Conservation (phyloP, 805 yeast species). For the Maudiozyma barnettii region DNA sequence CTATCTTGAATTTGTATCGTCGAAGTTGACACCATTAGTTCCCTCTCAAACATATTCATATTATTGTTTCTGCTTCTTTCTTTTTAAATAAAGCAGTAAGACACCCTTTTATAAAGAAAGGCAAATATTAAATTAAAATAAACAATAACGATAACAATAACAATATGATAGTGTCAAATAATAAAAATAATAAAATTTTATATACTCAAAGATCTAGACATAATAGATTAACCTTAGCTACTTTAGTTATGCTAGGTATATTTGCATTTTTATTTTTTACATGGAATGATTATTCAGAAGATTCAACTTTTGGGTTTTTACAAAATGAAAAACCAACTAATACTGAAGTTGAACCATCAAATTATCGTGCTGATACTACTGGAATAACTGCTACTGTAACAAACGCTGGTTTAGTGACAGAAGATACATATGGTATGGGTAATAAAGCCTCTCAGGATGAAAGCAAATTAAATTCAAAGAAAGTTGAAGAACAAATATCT, state of each 20-base stretch:
- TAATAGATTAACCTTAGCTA: slow-evolving; percentile 6
- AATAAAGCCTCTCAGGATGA: slow-evolving; percentile 2
- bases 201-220: neutral
- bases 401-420: neutral
- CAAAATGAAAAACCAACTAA: neutral
- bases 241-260: slow-evolving; percentile 8
- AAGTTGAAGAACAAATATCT: slow-evolving; percentile 12
- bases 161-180: neutral
- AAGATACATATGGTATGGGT: neutral
- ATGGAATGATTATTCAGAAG: slow-evolving; percentile 11
- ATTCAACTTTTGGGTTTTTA: neutral
- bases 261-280: slow-evolving; percentile 5
- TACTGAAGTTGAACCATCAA: too few relatives aligned
- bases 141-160: neutral
- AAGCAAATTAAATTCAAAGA: slow-evolving; percentile 6
- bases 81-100: too few relatives aligned
- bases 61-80: too few relatives aligned
- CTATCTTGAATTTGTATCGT: too few relatives aligned
- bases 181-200: neutral
- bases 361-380: neutral
- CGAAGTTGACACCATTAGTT: too few relatives aligned
- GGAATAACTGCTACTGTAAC: neutral
- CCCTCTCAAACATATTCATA: too few relatives aligned
- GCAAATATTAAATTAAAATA: too few relatives aligned
- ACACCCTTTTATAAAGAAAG: too few relatives aligned